Percentiles rank a stretch among this genome's conserved stretches.
These are phyloP conservation scores for Pseudogymnoascus sp. DNA, from an alignment of 2,329 filamentous ascomycete genomes.

Conservation along the genomic window DNA sequence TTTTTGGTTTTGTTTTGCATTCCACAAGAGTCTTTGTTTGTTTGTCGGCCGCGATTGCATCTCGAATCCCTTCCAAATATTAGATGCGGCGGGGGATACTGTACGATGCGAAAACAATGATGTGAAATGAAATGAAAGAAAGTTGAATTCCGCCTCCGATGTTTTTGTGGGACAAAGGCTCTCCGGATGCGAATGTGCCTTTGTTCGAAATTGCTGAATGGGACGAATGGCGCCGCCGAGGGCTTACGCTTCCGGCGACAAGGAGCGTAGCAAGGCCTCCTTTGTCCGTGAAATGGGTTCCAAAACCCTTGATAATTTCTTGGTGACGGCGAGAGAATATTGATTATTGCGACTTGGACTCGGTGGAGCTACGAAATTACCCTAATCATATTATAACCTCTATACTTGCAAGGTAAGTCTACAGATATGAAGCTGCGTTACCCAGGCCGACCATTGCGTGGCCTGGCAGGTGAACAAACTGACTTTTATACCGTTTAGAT, in stretches of 20 bases:
- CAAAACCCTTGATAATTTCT: not conserved
- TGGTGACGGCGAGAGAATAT: not conserved
- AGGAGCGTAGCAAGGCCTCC: not conserved
- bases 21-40: constrained; percentile 1
- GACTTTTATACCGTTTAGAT: not conserved
- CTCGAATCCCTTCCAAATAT: not conserved
- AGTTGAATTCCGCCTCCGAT: not conserved
- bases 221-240: not conserved
- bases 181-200: not conserved
- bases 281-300: not conserved
- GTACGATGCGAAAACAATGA: not conserved
- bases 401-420: not conserved
- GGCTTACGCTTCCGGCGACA: not conserved
- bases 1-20: not conserved
- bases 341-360: not conserved
- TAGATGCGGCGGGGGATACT: not conserved
- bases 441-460: no score
- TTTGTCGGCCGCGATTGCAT: not conserved
- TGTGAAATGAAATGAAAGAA: constrained; percentile 3
- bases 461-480: not conserved
- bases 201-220: not conserved
- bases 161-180: constrained; percentile 1
- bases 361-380: not conserved
- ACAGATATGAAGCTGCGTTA: not conserved
- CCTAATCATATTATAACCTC: constrained; percentile 1